Evolutionary conservation across 352 stramenopile species (phyloP).

Genomic region (Globisporangium orthogonon): DNA sequence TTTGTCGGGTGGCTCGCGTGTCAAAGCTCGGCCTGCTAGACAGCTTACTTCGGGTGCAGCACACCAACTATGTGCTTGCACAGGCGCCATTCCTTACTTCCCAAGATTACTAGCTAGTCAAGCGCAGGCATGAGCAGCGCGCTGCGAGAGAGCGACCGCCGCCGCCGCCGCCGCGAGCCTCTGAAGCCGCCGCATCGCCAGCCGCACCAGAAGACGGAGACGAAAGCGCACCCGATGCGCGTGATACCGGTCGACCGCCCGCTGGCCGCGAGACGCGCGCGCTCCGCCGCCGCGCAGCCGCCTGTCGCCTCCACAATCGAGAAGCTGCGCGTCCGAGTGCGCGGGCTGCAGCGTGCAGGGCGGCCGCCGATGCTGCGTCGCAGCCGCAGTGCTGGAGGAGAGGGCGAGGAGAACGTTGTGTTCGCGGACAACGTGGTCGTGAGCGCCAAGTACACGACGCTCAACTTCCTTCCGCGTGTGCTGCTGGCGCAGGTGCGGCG

Average conservation of each 20-base stretch:
- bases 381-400: background rate
- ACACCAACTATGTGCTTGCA: background rate
- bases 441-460: slow-evolving; percentile 77
- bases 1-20: background rate
- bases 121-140: background rate
- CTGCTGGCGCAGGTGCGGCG: slow-evolving; percentile 66
- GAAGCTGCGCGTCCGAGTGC: slow-evolving; percentile 1
- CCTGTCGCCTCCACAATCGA: background rate
- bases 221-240: slow-evolving; percentile 13
- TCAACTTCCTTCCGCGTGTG: slow-evolving; percentile 71
- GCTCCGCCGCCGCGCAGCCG: slow-evolving; percentile 8
- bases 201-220: background rate
- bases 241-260: slow-evolving; percentile 43
- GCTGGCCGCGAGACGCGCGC: slow-evolving; percentile 13
- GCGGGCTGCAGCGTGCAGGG: slow-evolving; percentile 3
- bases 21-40: background rate
- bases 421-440: slow-evolving; percentile 70
- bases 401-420: background rate
- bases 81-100: background rate
- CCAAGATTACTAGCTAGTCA: background rate
- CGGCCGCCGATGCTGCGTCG: background rate
- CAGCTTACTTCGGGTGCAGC: background rate
- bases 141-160: background rate
- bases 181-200: background rate
- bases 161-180: no score